These are phyloP conservation scores for Euptelea pleiosperma DNA, from an alignment of 164 flowering plant genomes.

Conservation along the genomic window DNA sequence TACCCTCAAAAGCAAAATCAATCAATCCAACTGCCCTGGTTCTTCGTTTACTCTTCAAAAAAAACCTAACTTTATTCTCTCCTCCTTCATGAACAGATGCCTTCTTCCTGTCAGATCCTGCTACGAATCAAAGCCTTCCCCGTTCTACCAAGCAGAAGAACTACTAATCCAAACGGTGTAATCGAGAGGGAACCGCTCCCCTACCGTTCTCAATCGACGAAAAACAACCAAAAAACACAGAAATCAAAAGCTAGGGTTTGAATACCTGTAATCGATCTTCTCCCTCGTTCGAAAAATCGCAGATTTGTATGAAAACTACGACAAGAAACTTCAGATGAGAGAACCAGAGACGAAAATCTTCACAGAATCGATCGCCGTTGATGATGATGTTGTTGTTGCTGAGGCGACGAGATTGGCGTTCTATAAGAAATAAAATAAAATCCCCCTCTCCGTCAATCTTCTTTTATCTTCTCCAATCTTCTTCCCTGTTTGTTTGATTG, in stretches of 20 bases:
- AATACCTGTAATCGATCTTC: conserved; percentile 23
- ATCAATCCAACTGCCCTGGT: too few relatives aligned
- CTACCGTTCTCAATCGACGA: conserved; percentile 5
- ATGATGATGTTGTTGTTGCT: too few relatives aligned
- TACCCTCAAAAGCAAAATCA: conserved; percentile 3
- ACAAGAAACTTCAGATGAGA: background rate
- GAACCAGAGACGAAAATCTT: background rate
- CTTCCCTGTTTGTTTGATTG: background rate
- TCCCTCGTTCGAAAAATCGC: background rate
- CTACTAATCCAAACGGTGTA: too few relatives aligned
- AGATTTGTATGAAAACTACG: background rate
- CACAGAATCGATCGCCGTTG: background rate
- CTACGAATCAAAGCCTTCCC: background rate
- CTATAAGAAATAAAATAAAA: too few relatives aligned
- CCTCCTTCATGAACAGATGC: background rate
- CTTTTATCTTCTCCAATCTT: conserved; percentile 1
- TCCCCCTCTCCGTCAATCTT: too few relatives aligned
- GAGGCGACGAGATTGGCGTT: too few relatives aligned
- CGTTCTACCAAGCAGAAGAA: background rate
- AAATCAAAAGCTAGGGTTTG: conserved; percentile 25
- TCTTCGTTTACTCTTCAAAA: background rate
- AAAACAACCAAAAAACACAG: conserved; percentile 18
- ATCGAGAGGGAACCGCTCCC: background rate
- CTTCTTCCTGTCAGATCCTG: conserved; percentile 4
- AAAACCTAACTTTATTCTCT: conserved; percentile 6